Percentiles rank a stretch among this genome's conserved stretches.
Conservation (phyloP, 345 rosid genomes). For the Cardiospermum halicacabum region DNA sequence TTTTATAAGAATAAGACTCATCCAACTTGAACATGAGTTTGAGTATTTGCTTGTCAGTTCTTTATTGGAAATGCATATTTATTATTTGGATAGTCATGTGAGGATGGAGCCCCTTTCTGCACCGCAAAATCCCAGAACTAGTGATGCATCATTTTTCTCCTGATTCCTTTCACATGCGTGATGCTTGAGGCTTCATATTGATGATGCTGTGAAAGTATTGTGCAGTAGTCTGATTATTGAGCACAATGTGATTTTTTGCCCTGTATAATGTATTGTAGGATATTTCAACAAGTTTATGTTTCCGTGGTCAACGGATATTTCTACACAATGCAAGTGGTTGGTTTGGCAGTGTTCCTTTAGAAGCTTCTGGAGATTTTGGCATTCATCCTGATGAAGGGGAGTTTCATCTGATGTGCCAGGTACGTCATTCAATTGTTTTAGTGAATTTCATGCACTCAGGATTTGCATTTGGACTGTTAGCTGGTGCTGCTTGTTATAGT, state of each 20-base stretch:
- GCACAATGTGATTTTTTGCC: constrained; percentile 4
- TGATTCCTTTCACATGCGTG: not conserved
- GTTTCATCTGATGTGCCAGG: constrained; percentile 99
- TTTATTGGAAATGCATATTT: not conserved
- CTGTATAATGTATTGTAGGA: constrained; percentile 43
- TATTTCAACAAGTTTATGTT: constrained; percentile 73
- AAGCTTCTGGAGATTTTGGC: constrained; percentile 98
- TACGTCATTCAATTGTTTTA: constrained; percentile 20
- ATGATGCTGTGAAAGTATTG: constrained; percentile 2
- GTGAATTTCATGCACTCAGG: constrained; percentile 5
- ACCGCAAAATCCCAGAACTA: not conserved
- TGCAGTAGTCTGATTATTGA: not conserved
- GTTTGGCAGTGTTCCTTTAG: constrained; percentile 92
- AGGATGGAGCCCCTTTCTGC: not conserved
- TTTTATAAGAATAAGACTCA: too few relatives aligned
- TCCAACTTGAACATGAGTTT: not conserved
- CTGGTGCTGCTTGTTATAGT: constrained; percentile 5
- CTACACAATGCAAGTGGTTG: constrained; percentile 88
- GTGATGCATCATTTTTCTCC: not conserved
- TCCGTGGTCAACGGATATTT: constrained; percentile 91
- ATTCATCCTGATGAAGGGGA: constrained; percentile 98
- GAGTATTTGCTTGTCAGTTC: not conserved
- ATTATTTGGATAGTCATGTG: not conserved
- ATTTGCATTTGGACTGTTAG: not conserved
- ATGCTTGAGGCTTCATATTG: not conserved